Evolutionary conservation across 2,329 filamentous ascomycete species (phyloP), one percentile per base, ranked within the genome.

Genomic region (Shiraia sp.): DNA sequence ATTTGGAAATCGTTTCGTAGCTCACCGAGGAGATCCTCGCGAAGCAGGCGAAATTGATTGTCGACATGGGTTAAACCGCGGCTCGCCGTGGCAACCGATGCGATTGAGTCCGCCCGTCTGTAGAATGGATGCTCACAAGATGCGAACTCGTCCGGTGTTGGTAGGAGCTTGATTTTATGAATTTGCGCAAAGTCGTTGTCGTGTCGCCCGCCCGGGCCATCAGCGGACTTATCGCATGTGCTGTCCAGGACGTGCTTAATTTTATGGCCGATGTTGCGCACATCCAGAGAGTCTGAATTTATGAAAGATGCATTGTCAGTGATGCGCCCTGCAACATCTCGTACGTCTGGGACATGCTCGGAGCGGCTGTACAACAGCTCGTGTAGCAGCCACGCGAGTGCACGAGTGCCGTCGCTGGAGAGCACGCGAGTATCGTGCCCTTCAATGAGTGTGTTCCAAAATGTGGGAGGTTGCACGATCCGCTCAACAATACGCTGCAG

Each of bases 161-260:
- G 87, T 33, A 81, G 76, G 10, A 90, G 82, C 2, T 77, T 68
- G 24, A 88, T 81, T 0, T 81, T 45, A 0, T 79, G 75, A 51
- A 83, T 84, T 49, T 88, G 75, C 1, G 56, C 70, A 56, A 79
- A 79, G 53, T 90, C 87, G 39, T 91, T 91, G 62, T 90, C 84
- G 49, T 91, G 86, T 0, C 87, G 77, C 0, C 85, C 85, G 0
- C 87, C 87, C 0, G 85, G 77, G 4, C 58, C 56, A 27, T 55
- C 51, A 3, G 29, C 23, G 5, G 30, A 17, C 6, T 61, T 83
- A 61, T 24, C 79, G 63, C 17, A 79, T 2, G 82, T 68, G 27
- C 83, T 75, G 0, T 78, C 69, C 0, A 69, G 40, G 7, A 28
- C 67, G 59, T 25, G 71, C 67, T 15, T 74, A 62, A 46, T 81